Evolutionary conservation across 352 stramenopile genomes (phyloP).

Genomic region (Saprolegnia parasitica): DNA sequence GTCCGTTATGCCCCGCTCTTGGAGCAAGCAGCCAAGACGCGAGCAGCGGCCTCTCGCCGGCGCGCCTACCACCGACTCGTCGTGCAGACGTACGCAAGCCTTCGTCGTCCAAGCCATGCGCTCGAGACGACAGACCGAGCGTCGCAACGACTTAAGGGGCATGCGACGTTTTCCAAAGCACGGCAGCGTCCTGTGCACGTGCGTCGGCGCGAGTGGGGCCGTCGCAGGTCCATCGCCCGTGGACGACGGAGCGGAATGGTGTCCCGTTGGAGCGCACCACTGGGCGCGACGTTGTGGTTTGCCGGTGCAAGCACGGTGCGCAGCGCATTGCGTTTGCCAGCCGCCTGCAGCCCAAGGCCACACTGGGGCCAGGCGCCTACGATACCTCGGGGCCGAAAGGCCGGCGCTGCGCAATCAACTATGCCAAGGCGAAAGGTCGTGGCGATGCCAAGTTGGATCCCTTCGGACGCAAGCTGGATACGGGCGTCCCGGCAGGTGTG

Average conservation of each 20-base stretch:
- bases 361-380: slow-evolving; percentile 6
- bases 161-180: neutral
- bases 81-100: neutral
- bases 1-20: slow-evolving; percentile 11
- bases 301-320: neutral
- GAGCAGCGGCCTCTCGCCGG: neutral
- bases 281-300: slow-evolving; percentile 20
- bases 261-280: neutral
- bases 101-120: neutral
- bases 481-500: neutral
- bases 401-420: slow-evolving; percentile 1
- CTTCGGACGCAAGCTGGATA: slow-evolving; percentile 17
- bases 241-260: neutral
- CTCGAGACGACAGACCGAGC: neutral
- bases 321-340: neutral
- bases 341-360: neutral
- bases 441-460: slow-evolving; percentile 11
- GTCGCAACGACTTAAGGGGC: neutral
- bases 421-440: slow-evolving; percentile 9
- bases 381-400: neutral
- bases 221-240: slow-evolving; percentile 1
- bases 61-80: neutral
- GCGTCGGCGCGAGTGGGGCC: neutral
- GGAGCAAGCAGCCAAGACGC: slow-evolving; percentile 8
- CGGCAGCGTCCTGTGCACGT: neutral